Evolutionary conservation across 768 basidiomycete species (phyloP).

Genomic region (Lentinula detonsa): DNA sequence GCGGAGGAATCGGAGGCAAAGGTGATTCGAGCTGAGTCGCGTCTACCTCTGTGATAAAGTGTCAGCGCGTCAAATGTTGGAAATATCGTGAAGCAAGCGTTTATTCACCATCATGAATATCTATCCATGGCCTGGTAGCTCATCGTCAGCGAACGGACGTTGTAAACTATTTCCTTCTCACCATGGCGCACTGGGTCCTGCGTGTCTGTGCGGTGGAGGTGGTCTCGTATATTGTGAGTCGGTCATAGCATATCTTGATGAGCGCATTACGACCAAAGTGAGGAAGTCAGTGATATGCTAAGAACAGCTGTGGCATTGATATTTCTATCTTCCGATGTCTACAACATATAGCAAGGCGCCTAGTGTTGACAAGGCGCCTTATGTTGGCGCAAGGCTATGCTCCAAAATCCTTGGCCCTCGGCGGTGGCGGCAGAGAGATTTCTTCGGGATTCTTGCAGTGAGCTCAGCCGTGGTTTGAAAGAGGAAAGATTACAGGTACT

Average conservation of each 20-base stretch:
- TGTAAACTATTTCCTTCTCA: background rate
- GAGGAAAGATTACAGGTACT: too few species aligned
- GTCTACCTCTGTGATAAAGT: constrained; percentile 26
- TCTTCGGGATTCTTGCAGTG: too few species aligned
- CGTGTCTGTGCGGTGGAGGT: constrained; percentile 25
- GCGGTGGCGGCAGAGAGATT: background rate
- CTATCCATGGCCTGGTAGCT: constrained; percentile 17
- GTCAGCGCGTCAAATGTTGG: background rate
- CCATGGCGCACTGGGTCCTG: constrained; percentile 33
- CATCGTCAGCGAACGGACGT: background rate
- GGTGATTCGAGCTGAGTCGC: constrained; percentile 20
- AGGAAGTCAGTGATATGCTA: background rate
- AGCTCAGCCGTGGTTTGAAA: too few species aligned
- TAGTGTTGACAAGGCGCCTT: background rate
- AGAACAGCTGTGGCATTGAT: background rate
- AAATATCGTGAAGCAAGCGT: background rate
- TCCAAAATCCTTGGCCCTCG: background rate
- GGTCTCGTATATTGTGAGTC: background rate
- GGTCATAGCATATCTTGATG: background rate
- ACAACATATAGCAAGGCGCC: too few species aligned
- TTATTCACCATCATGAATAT: constrained; percentile 8
- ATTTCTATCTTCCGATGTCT: background rate
- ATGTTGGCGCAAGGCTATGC: background rate
- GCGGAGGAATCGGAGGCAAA: constrained; percentile 9
- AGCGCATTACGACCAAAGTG: background rate